Evolutionary conservation across 306 rosid species (phyloP), one percentile per base, ranked within the genome.

Genomic region (Cyamopsis tetragonoloba): DNA sequence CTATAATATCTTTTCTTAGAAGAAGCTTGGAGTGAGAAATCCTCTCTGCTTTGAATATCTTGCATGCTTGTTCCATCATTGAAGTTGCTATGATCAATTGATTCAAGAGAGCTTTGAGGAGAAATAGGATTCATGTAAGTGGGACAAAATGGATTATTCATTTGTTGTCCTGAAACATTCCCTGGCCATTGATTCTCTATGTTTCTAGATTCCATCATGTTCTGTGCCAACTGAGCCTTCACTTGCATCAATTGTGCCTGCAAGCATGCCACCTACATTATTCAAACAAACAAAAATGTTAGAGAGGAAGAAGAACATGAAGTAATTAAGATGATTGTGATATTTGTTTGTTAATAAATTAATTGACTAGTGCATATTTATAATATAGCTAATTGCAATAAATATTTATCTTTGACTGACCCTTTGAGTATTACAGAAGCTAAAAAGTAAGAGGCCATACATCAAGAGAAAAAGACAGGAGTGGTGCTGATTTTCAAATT

Each of bases 211-310:
- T 90, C 85, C 32, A 51, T 67, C 18, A 75, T 13, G 77, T 59
- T 88, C 46, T 90, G 96, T 24, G 95, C 86, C 50, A 90, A 50
- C 62, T 90, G 97, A 75, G 89, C 85, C 78, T 76, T 95, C 74
- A 75, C 84, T 72, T 90, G 99, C 82, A 88, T 80, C 79, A 95
- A 34, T 72, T 95, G 99, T 55, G 92, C 84, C 82, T 95, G 95
- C 80, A 95, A 72, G 63, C 80, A 90, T n/a, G 96, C 89, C 80
- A 95, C 97, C 99, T 95, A 20, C 51, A 57, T 71, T 32, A 37
- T 61, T 51, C 23, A 63, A 61, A 11, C 34, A 23, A 18, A 35
- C 11, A 1, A 15, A 61, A 62, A 19, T 44, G 62, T 75, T 26
- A 32, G 49, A 57, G 49, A 62, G n/a, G n/a, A 55, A 34, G 19